These are phyloP conservation scores for Biscogniauxia sp. DNA, from an alignment of 2,329 filamentous ascomycete genomes.

Conservation along the genomic window DNA sequence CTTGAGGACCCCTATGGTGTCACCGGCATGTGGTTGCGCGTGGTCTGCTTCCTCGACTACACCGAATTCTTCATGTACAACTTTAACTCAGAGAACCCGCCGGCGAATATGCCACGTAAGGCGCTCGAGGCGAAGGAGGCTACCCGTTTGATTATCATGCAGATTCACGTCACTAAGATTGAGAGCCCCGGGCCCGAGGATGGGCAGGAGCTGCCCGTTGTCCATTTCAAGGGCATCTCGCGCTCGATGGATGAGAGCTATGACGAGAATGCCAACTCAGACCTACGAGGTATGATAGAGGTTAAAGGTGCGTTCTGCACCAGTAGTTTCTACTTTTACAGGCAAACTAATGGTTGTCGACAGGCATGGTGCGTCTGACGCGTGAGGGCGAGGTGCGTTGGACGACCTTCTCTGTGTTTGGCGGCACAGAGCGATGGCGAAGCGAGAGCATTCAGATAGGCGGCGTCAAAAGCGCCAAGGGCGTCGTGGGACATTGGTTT, in stretches of 20 bases:
- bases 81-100: conserved; percentile 49
- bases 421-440: conserved; percentile 70
- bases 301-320: conserved; percentile 26
- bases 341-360: too few species aligned
- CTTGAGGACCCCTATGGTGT: conserved; percentile 67
- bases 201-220: conserved; percentile 58
- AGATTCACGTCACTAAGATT: conserved; percentile 59
- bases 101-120: conserved; percentile 43
- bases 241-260: conserved; percentile 61
- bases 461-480: conserved; percentile 61
- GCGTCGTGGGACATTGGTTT: conserved; percentile 75
- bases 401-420: conserved; percentile 65
- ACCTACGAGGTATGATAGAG: conserved; percentile 53
- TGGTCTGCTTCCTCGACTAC: conserved; percentile 60
- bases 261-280: conserved; percentile 68
- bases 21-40: conserved; percentile 68
- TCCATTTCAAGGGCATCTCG: conserved; percentile 65
- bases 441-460: conserved; percentile 75
- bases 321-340: too few species aligned
- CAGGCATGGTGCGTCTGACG: conserved; percentile 63
- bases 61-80: conserved; percentile 72
- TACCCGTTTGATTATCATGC: conserved; percentile 68
- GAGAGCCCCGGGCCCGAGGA: conserved; percentile 58
- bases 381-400: conserved; percentile 70
- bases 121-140: conserved; percentile 64